These are phyloP conservation scores for Mallotus japonicus DNA, from an alignment of 441 rosid species.

Conservation along the genomic window DNA sequence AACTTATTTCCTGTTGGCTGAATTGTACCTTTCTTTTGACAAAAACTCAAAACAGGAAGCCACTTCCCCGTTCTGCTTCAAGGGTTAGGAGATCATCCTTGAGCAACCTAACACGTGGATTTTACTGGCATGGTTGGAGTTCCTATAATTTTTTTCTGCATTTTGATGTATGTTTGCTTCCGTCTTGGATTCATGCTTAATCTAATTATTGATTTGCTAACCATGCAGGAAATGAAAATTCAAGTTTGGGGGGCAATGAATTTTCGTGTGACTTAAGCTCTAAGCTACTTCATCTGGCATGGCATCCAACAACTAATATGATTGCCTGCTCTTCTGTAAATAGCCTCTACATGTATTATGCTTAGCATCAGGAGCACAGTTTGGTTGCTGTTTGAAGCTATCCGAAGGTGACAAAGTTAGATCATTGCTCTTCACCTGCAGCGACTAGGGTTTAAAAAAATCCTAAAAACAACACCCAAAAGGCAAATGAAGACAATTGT, in stretches of 20 bases:
- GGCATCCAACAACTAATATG: constrained; percentile 56
- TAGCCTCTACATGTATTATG: constrained; percentile 59
- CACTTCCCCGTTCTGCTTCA: constrained; percentile 34
- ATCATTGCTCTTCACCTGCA: not conserved
- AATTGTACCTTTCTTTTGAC: not conserved
- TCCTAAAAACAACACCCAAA: not conserved
- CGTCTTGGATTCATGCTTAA: not conserved
- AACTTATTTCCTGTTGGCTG: not conserved
- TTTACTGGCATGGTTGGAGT: constrained; percentile 49
- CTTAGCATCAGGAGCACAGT: constrained; percentile 24
- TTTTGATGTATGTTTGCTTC: not conserved
- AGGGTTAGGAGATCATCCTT: constrained; percentile 58
- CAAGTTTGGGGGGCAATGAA: constrained; percentile 30
- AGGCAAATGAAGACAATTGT: not conserved
- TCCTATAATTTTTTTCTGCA: constrained; percentile 4
- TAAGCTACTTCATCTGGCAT: constrained; percentile 56
- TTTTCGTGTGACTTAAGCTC: constrained; percentile 34
- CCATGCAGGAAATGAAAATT: constrained; percentile 41
- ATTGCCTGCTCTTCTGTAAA: constrained; percentile 66
- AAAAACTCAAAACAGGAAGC: constrained; percentile 38
- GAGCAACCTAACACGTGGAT: constrained; percentile 56
- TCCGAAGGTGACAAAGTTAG: too few relatives aligned
- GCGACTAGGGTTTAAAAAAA: not conserved
- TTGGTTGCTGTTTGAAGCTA: too few relatives aligned
- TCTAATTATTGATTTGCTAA: not conserved